Conservation (phyloP, 305 asterid genomes). For the Vinca major region DNA sequence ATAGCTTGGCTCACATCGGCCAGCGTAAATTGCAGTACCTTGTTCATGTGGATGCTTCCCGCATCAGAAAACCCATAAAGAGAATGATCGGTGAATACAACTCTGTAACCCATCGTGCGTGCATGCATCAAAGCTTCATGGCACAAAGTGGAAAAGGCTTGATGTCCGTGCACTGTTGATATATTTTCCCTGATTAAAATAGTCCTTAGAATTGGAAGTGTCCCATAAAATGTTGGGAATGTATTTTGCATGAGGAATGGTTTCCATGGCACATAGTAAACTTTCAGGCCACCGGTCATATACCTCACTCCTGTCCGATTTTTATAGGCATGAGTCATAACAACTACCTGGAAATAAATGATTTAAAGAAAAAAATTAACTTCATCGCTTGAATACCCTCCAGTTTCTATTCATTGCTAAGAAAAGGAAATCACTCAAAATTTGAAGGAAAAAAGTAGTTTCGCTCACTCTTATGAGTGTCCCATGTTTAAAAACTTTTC, state of each 20-base stretch:
- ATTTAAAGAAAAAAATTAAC: background rate
- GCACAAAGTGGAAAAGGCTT: conserved; percentile 90
- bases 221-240: conserved; percentile 81
- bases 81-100: conserved; percentile 94
- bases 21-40: conserved; percentile 84
- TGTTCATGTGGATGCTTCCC: conserved; percentile 98
- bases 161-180: conserved; percentile 90
- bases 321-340: conserved; percentile 89
- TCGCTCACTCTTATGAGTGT: background rate
- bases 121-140: conserved; percentile 97
- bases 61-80: conserved; percentile 94
- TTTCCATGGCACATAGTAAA: conserved; percentile 81
- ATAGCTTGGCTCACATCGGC: conserved; percentile 96
- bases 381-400: background rate
- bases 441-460: conserved; percentile 3
- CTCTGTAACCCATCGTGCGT: conserved; percentile 92
- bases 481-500: background rate
- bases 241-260: conserved; percentile 92
- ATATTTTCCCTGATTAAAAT: conserved; percentile 77
- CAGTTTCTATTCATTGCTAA: background rate
- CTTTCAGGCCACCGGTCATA: conserved; percentile 88
- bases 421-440: background rate
- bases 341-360: conserved; percentile 51
- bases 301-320: conserved; percentile 91
- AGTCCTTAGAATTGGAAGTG: conserved; percentile 76